Evolutionary conservation across 306 rosid species (phyloP).

Genomic region (Echinosophora koreensis): DNA sequence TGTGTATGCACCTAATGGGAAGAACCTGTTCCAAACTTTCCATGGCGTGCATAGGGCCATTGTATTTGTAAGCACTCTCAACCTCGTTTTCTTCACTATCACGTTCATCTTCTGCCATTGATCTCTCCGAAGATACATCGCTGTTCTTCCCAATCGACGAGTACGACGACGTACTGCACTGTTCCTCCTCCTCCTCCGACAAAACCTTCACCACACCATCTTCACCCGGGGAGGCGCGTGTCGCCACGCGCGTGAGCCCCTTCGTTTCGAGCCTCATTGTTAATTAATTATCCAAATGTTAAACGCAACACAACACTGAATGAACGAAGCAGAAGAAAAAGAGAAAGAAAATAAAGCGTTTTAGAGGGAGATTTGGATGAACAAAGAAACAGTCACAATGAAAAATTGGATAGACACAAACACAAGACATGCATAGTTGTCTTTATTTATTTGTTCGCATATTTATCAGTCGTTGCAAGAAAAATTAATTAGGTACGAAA

Average conservation of each 20-base stretch:
- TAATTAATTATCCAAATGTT: background rate
- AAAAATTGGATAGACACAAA: slow-evolving; percentile 13
- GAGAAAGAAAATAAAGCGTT: no score
- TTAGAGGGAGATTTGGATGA: slow-evolving; percentile 1
- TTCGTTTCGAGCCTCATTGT: slow-evolving; percentile 48
- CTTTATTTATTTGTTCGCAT: slow-evolving; percentile 36
- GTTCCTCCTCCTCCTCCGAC: slow-evolving; percentile 43
- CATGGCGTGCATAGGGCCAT: slow-evolving; percentile 73
- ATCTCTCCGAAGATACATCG: slow-evolving; percentile 66
- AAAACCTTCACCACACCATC: slow-evolving; percentile 11
- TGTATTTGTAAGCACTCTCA: slow-evolving; percentile 75
- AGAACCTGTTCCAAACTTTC: slow-evolving; percentile 81
- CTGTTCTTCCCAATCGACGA: slow-evolving; percentile 95
- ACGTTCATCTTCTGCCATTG: slow-evolving; percentile 55
- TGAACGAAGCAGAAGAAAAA: background rate
- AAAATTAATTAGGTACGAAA: background rate
- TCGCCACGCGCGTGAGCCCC: slow-evolving; percentile 36
- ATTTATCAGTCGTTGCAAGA: slow-evolving; percentile 39
- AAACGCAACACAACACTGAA: background rate
- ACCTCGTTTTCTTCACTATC: slow-evolving; percentile 68
- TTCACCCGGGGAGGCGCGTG: slow-evolving; percentile 47
- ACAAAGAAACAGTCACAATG: background rate
- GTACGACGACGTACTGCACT: slow-evolving; percentile 64
- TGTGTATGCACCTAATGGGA: slow-evolving; percentile 65
- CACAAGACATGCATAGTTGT: background rate